Evolutionary conservation across 768 basidiomycete genomes (phyloP).

Genomic region (Naganishia vaughanmartiniae): DNA sequence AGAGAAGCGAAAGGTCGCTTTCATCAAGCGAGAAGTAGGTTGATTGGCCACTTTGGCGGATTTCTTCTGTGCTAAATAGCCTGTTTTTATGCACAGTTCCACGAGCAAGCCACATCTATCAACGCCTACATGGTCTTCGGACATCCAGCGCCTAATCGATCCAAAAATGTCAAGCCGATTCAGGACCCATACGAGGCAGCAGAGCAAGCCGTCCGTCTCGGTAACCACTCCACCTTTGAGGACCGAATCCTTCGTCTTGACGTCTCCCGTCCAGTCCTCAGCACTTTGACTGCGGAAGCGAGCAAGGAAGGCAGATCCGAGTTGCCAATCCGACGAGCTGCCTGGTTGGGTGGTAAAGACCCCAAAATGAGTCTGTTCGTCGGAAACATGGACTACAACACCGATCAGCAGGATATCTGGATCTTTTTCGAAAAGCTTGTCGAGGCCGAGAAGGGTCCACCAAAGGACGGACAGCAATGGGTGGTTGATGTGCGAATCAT

Average conservation of each 20-base stretch:
- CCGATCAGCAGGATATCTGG: slow-evolving; percentile 84
- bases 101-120: slow-evolving; percentile 68
- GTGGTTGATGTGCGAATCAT: slow-evolving; percentile 82
- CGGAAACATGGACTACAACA: slow-evolving; percentile 86
- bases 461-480: slow-evolving; percentile 53
- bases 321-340: slow-evolving; percentile 46
- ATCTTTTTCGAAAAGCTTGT: slow-evolving; percentile 79
- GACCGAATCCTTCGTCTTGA: slow-evolving; percentile 79
- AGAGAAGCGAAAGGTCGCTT: slow-evolving; percentile 90
- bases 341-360: slow-evolving; percentile 56
- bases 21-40: slow-evolving; percentile 72
- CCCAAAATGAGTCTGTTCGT: slow-evolving; percentile 84
- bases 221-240: slow-evolving; percentile 71
- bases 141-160: slow-evolving; percentile 56
- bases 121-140: slow-evolving; percentile 93
- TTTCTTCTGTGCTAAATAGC: not conserved
- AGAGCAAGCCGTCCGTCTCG: slow-evolving; percentile 59
- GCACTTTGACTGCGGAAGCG: slow-evolving; percentile 41
- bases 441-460: slow-evolving; percentile 63
- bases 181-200: slow-evolving; percentile 63
- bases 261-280: slow-evolving; percentile 55
- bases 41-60: not conserved
- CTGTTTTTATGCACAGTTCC: slow-evolving; percentile 58
- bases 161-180: slow-evolving; percentile 51
- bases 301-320: slow-evolving; percentile 41